A percentile compares a stretch with the other conserved stretches of the same genome.
phyloP scores from a whole-genome alignment of 2,329 filamentous ascomycete genomes.

The Coccinonectria pachysandricola region DNA sequence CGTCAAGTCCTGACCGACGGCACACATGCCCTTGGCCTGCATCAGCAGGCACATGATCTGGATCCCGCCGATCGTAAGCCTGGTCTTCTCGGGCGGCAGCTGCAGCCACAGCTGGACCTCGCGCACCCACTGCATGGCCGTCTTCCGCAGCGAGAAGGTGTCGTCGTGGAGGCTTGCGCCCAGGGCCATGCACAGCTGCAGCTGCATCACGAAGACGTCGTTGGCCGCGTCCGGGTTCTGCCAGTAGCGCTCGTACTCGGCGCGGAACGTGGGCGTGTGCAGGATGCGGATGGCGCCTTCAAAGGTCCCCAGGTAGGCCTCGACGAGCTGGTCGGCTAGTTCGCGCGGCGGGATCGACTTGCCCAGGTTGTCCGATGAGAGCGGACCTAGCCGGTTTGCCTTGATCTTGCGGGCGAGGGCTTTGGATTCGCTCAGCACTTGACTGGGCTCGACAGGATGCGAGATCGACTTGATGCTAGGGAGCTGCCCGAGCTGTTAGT shows the following conservation, averaged over 20 bases:
- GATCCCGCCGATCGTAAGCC: slow-evolving; percentile 36
- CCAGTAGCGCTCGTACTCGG: slow-evolving; percentile 43
- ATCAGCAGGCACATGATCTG: slow-evolving; percentile 44
- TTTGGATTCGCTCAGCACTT: too few relatives aligned
- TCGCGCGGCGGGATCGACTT: slow-evolving; percentile 26
- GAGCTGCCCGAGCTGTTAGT: slow-evolving; percentile 17
- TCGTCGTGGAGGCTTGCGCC: slow-evolving; percentile 39
- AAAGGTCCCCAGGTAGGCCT: slow-evolving; percentile 43
- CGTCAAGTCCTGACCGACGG: slow-evolving; percentile 37
- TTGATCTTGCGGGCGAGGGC: slow-evolving; percentile 32
- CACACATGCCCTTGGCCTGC: slow-evolving; percentile 37
- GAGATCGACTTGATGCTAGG: too few relatives aligned
- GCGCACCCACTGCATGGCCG: slow-evolving; percentile 39
- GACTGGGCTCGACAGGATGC: too few relatives aligned
- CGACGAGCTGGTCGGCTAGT: slow-evolving; percentile 40
- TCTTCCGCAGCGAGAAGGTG: slow-evolving; percentile 29
- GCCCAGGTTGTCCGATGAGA: slow-evolving; percentile 28
- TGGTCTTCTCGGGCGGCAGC: slow-evolving; percentile 35
- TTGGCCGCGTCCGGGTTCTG: slow-evolving; percentile 28
- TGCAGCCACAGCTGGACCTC: slow-evolving; percentile 43
- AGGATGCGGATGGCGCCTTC: slow-evolving; percentile 48
- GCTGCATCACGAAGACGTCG: slow-evolving; percentile 37
- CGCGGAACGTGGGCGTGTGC: slow-evolving; percentile 45
- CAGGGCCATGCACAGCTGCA: slow-evolving; percentile 44
- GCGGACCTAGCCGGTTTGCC: slow-evolving; percentile 24